Conservation (phyloP, 805 yeast genomes). For the Metschnikowia lunata region DNA sequence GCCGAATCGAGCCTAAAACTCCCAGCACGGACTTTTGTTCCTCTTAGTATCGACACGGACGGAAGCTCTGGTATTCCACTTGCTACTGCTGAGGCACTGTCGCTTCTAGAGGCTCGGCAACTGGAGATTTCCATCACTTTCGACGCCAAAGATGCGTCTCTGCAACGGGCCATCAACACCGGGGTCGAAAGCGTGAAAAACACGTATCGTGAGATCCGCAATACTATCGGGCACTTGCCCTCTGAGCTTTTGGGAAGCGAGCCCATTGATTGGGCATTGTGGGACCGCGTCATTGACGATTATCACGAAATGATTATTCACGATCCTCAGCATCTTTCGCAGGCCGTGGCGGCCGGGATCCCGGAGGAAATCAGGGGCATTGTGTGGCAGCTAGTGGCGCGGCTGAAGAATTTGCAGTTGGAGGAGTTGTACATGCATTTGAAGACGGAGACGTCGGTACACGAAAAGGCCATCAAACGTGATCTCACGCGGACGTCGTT, state of each 20-base stretch:
- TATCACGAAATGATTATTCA: slow-evolving; percentile 62
- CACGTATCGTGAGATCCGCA: slow-evolving; percentile 45
- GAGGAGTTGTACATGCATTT: slow-evolving; percentile 55
- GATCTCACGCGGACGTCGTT: slow-evolving; percentile 86
- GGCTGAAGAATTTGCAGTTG: slow-evolving; percentile 62
- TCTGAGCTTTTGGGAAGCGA: slow-evolving; percentile 14
- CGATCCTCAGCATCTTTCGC: slow-evolving; percentile 55
- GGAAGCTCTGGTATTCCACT: slow-evolving; percentile 1
- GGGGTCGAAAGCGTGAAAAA: slow-evolving; percentile 38
- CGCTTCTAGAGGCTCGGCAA: slow-evolving; percentile 54
- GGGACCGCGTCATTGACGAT: slow-evolving; percentile 79
- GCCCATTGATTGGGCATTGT: slow-evolving; percentile 73
- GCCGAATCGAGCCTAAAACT: neutral
- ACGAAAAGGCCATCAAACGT: slow-evolving; percentile 71
- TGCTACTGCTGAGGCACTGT: slow-evolving; percentile 2
- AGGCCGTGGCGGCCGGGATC: slow-evolving; percentile 63
- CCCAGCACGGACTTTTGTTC: slow-evolving; percentile 7
- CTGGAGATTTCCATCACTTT: slow-evolving; percentile 52
- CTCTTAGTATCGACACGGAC: slow-evolving; percentile 2
- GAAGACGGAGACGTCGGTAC: slow-evolving; percentile 50
- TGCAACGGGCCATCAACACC: slow-evolving; percentile 42
- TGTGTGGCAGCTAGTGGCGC: slow-evolving; percentile 86
- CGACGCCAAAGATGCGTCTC: slow-evolving; percentile 44
- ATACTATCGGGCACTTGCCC: slow-evolving; percentile 38
- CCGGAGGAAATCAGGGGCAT: slow-evolving; percentile 85